Conservation (phyloP, 1,284 basidiomycete species). For the Ceratobasidium sp. region DNA sequence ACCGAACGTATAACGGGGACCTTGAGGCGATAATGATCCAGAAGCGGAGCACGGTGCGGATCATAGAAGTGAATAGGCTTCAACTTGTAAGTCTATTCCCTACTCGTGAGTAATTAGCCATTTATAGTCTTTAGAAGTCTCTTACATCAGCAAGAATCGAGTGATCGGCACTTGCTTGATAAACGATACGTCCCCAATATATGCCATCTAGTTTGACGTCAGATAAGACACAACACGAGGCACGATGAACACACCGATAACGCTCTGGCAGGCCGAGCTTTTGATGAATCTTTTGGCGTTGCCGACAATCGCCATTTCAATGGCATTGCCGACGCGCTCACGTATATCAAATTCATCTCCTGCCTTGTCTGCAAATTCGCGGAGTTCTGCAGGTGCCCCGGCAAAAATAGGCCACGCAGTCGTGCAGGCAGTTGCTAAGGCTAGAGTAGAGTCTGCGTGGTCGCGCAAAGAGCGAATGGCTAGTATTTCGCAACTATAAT, state of each 20-base stretch:
- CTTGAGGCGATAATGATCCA: conserved; percentile 95
- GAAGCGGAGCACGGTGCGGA: conserved; percentile 88
- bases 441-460: conserved; percentile 80
- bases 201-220: conserved; percentile 58
- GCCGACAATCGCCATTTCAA: conserved; percentile 90
- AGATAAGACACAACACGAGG: conserved; percentile 23
- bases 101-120: conserved; percentile 31
- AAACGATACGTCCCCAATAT: conserved; percentile 83
- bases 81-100: conserved; percentile 86
- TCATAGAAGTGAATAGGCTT: conserved; percentile 94
- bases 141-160: conserved; percentile 87
- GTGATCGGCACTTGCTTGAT: conserved; percentile 86
- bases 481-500: conserved; percentile 84
- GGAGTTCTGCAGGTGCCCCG: conserved; percentile 76
- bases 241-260: conserved; percentile 71
- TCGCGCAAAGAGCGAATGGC: conserved; percentile 85
- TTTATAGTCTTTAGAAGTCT: conserved; percentile 31
- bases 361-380: conserved; percentile 76
- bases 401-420: conserved; percentile 90
- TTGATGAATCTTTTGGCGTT: conserved; percentile 89
- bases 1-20: conserved; percentile 91
- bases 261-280: conserved; percentile 85
- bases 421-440: conserved; percentile 83
- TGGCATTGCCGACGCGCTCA: conserved; percentile 86
- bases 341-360: conserved; percentile 76